These are phyloP conservation scores for Capronia epimyces DNA, from an alignment of 2,329 filamentous ascomycete species.

Conservation along the genomic window DNA sequence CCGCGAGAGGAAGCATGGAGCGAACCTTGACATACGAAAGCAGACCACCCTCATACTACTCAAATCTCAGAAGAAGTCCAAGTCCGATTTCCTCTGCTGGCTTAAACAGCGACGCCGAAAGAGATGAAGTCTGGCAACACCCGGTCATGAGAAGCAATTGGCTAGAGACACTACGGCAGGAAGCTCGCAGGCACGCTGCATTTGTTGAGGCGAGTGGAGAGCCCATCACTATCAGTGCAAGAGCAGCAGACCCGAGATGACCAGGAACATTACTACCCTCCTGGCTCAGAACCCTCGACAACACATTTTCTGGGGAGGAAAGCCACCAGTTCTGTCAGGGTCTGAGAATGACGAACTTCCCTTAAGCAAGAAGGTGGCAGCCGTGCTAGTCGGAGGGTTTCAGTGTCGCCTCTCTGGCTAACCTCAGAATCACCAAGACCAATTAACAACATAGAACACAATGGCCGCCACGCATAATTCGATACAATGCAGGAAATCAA, in stretches of 20 bases:
- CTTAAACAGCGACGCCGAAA: constrained; percentile 39
- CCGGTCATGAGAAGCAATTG: constrained; percentile 21
- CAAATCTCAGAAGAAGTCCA: constrained; percentile 12
- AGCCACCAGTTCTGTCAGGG: no score
- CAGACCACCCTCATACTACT: constrained; percentile 17
- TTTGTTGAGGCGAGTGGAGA: not conserved
- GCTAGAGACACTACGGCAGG: constrained; percentile 13
- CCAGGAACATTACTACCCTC: not conserved
- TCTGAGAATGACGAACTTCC: no score
- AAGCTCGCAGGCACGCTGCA: constrained; percentile 1
- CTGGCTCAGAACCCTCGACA: no score
- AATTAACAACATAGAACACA: no score
- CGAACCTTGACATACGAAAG: constrained; percentile 10
- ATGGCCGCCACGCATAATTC: no score
- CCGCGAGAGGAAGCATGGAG: constrained; percentile 12
- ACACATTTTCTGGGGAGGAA: no score
- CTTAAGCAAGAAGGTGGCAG: no score
- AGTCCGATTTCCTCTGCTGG: constrained; percentile 22
- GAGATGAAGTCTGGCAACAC: constrained; percentile 47
- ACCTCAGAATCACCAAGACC: no score
- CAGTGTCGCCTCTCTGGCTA: no score
- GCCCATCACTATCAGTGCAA: not conserved
- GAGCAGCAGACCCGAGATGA: not conserved
- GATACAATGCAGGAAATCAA: no score
- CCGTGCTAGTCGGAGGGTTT: no score